Evolutionary conservation across 1,284 basidiomycete species (phyloP).

Genomic region (Xerocomus amazonicus): DNA sequence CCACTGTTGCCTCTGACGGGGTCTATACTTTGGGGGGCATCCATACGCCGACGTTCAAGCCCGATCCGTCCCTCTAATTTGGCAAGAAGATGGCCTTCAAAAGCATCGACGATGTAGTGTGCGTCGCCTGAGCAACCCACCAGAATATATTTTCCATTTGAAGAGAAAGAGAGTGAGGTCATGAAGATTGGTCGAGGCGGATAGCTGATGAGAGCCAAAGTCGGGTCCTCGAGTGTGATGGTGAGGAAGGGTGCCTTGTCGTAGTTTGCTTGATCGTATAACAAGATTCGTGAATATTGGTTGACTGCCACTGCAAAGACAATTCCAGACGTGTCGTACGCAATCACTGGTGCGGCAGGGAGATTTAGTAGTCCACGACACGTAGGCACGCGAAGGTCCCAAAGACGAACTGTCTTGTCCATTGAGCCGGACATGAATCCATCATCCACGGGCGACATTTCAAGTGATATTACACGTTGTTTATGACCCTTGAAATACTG

Average conservation of each 20-base stretch:
- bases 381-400: conserved; percentile 84
- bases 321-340: conserved; percentile 86
- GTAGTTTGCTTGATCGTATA: conserved; percentile 87
- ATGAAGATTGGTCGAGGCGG: conserved; percentile 88
- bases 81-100: conserved; percentile 76
- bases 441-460: conserved; percentile 91
- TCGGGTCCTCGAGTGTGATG: conserved; percentile 79
- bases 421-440: conserved; percentile 93
- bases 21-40: conserved; percentile 55
- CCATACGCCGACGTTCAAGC: conserved; percentile 64
- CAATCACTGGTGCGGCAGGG: conserved; percentile 77
- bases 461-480: conserved; percentile 82
- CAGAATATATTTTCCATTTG: conserved; percentile 86
- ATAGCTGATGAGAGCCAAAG: conserved; percentile 66
- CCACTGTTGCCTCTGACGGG: conserved; percentile 77
- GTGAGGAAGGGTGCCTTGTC: conserved; percentile 90
- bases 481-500: conserved; percentile 96
- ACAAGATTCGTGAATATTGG: conserved; percentile 75
- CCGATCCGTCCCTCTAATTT: conserved; percentile 82
- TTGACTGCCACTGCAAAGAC: conserved; percentile 95
- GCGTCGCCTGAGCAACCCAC: conserved; percentile 90
- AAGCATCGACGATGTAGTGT: conserved; percentile 92
- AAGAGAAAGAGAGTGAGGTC: conserved; percentile 89
- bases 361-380: conserved; percentile 74
- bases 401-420: conserved; percentile 94